Evolutionary conservation across 345 rosid genomes (phyloP).

Genomic region (Euphorbia pulcherrima): DNA sequence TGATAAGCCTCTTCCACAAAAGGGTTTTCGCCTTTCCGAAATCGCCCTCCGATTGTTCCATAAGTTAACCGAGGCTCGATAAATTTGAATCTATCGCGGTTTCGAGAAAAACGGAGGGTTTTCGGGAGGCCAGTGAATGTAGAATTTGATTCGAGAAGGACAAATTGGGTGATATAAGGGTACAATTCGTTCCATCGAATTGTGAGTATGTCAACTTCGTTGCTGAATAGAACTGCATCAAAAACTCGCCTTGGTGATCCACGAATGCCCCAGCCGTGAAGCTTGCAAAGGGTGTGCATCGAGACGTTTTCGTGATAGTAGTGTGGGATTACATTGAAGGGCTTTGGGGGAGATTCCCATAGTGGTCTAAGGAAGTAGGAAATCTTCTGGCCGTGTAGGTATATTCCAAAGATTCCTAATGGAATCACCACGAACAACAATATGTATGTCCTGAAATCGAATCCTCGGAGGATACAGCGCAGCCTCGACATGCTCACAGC

Average conservation of each 20-base stretch:
- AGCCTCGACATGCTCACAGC: conserved; percentile 48
- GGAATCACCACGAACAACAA: conserved; percentile 44
- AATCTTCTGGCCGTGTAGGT: conserved; percentile 63
- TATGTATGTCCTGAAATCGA: conserved; percentile 40
- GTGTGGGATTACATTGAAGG: conserved; percentile 58
- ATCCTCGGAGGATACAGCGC: conserved; percentile 49
- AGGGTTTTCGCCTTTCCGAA: conserved; percentile 79
- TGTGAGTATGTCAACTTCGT: conserved; percentile 70
- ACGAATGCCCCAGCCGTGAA: conserved; percentile 84
- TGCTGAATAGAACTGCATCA: conserved; percentile 83
- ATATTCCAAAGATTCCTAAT: conserved; percentile 37
- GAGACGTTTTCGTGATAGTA: conserved; percentile 69
- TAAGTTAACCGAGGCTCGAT: conserved; percentile 71
- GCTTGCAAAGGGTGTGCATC: conserved; percentile 67
- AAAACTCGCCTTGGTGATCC: conserved; percentile 79
- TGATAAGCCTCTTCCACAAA: conserved; percentile 92
- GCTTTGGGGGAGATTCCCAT: conserved; percentile 67
- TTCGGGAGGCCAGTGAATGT: conserved; percentile 77
- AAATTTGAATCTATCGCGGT: conserved; percentile 55
- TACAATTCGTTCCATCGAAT: conserved; percentile 85
- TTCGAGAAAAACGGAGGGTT: conserved; percentile 51
- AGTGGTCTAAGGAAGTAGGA: conserved; percentile 63
- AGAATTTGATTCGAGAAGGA: conserved; percentile 86
- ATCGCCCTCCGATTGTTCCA: conserved; percentile 78
- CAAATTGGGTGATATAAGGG: conserved; percentile 77